Evolutionary conservation across 2,329 filamentous ascomycete species (phyloP).

Genomic region (Colletotrichum cuscutae): DNA sequence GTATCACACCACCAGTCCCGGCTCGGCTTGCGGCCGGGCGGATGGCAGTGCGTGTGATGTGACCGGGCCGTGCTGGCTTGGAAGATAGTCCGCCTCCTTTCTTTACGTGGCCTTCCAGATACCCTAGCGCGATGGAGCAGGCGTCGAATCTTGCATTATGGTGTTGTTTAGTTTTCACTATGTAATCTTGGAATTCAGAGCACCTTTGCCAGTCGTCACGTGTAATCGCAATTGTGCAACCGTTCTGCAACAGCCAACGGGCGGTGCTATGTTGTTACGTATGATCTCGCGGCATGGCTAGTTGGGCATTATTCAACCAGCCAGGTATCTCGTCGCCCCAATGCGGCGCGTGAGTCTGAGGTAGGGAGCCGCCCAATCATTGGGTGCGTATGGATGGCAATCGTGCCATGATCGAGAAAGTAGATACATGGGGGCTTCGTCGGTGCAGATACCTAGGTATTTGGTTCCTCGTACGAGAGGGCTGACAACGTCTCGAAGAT

Average conservation of each 20-base stretch:
- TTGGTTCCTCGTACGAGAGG: background rate
- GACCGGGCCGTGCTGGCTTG: background rate
- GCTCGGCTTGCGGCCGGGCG: slow-evolving; percentile 1
- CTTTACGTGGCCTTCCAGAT: background rate
- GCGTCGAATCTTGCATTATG: no score
- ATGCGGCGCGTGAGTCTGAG: background rate
- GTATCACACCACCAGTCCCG: slow-evolving; percentile 2
- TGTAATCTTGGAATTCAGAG: no score
- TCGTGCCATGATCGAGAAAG: background rate
- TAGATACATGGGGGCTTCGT: background rate
- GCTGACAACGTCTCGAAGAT: background rate
- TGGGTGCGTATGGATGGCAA: background rate
- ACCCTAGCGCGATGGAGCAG: background rate
- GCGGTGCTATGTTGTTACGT: no score
- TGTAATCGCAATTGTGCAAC: no score
- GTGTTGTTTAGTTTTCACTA: no score
- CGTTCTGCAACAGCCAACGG: no score
- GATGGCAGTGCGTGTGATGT: background rate
- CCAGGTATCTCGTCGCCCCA: background rate
- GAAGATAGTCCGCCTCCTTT: background rate
- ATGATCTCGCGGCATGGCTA: no score
- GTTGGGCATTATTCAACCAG: background rate
- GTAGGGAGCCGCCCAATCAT: background rate
- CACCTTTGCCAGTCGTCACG: no score
- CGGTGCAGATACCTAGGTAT: background rate